Evolutionary conservation across 2,329 filamentous ascomycete species (phyloP), one percentile per base, ranked within the genome.

Genomic region (Pleoardoris graminearum): DNA sequence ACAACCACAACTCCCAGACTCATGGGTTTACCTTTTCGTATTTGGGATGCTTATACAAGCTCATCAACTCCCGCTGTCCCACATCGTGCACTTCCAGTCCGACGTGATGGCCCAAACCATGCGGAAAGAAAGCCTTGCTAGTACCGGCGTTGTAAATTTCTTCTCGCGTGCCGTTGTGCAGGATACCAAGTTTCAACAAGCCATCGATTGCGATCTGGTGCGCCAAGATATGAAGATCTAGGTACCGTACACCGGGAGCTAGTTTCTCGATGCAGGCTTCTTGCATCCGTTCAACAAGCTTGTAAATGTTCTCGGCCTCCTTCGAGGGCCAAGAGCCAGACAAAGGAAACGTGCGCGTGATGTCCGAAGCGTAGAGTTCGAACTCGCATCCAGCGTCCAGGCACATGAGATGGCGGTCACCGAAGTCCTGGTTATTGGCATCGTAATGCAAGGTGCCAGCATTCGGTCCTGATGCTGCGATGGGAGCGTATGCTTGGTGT

Each of bases 351-450:
- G 92, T 94, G 32, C 93, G 85, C 0, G 94, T 97, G 23, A 97
- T 85, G 72, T 97, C 93, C 51, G 88, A 89, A 25, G 91, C 91
- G 71, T 99, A 97, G 62, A 88, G 87, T 43, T 85, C 77, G 75
- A 86, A 96, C 73, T 97, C 93, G 60, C 86, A 88, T 2, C 91
- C 92, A 1, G 93, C 92, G 69, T 99, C 93, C 4, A 99, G 79
- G 17, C 95, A 86, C 27, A 97, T 77, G 25, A 92, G 80, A 66
- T 92, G 85, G 51, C 86, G 82, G 22, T 86, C 85, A 2, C 76
- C 76, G 16, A 97, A 82, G 1, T 85, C 75, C 62, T 88, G 82
- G 65, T 95, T 81, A 69, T 99, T 97, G 48, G 82, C 84, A 37
- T 83, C 82, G 72, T 99, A 99, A 74, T 99, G 94, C 35, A 97